phyloP scores from a whole-genome alignment of 495 filamentous ascomycete species.

The Daldinia vernicosa region DNA sequence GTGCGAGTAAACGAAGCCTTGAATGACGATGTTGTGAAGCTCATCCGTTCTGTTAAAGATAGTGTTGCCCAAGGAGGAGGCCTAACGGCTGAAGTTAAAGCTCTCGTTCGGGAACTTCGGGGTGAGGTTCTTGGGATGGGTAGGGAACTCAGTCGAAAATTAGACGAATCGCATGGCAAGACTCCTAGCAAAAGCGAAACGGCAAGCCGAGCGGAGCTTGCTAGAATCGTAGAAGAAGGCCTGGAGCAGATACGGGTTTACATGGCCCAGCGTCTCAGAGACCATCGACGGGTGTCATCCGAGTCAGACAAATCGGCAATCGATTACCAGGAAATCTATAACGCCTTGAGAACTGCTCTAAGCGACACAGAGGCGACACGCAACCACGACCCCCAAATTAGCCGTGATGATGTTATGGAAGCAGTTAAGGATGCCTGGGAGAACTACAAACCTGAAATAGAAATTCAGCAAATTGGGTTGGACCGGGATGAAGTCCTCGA shows the following conservation, averaged over 20 bases:
- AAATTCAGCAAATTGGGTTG: constrained; percentile 86
- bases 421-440: constrained; percentile 91
- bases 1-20: constrained; percentile 53
- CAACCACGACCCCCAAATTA: constrained; percentile 51
- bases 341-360: constrained; percentile 78
- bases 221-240: constrained; percentile 78
- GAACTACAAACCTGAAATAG: constrained; percentile 89
- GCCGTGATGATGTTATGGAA: constrained; percentile 81
- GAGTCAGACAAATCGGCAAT: constrained; percentile 57
- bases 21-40: constrained; percentile 76
- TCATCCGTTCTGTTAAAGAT: constrained; percentile 84
- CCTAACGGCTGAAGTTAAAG: constrained; percentile 89
- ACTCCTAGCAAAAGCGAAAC: constrained; percentile 60
- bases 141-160: constrained; percentile 80
- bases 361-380: constrained; percentile 69
- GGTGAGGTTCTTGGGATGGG: constrained; percentile 96
- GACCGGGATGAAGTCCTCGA: constrained; percentile 88
- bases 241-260: constrained; percentile 82
- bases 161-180: constrained; percentile 71
- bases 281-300: constrained; percentile 73
- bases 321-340: constrained; percentile 82
- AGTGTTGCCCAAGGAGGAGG: constrained; percentile 86
- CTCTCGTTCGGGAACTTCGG: constrained; percentile 84
- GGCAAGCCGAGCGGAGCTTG: constrained; percentile 73
- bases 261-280: constrained; percentile 76